Base-by-base conservation (phyloP, 441 rosid genomes). In the Aquilaria agallochum region DNA sequence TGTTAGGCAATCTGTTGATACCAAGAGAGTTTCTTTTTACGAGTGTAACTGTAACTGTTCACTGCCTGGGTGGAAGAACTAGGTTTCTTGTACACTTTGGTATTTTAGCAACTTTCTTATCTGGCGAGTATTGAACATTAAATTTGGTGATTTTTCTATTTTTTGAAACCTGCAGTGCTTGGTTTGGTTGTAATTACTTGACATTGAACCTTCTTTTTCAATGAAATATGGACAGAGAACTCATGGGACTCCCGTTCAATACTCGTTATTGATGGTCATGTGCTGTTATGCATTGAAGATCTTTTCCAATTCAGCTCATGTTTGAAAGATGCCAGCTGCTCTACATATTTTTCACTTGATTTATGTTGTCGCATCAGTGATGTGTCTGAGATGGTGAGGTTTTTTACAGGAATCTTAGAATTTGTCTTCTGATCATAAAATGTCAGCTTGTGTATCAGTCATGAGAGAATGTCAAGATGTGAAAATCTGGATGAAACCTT, bases 241-340 rank as follows among this genome's bases (percentile, higher is more conserved):
- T 62, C 90, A 31, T 88, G 97, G 97, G 69, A 79, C 66, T 63
- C 78, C 55, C 79, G 96, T 73, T 90, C 98, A 20, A 66, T 93
- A 55, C 85, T 93, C 76, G 83, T 93, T 51, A 80, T 77, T 55
- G 77, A 80, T 72, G 83, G 73, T 53, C 78, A 82, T 59, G 70
- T 90, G 62, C 72, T 88, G 72, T 67, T 93, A 55, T 93, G 98
- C 63, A 47, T 60, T 48, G 98, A 93, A 80, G 96, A 90, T 70
- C 78, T 93, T 56, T 78, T 20, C 72, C 87, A 44, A 76, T 87
- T 93, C 66, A 69, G 81, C 67, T 76, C 81, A 63, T 72, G 74
- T 63, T 72, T 78, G 50, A 8, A 48, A 54, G 77, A 72, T 66
- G 73, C 68, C 58, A 77, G 79, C 61, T 77, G 75, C 9, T 62